These are phyloP conservation scores for Bolboschoenoplectus hybrid DNA, from an alignment of 202 grass and related monocot species.

Conservation along the genomic window DNA sequence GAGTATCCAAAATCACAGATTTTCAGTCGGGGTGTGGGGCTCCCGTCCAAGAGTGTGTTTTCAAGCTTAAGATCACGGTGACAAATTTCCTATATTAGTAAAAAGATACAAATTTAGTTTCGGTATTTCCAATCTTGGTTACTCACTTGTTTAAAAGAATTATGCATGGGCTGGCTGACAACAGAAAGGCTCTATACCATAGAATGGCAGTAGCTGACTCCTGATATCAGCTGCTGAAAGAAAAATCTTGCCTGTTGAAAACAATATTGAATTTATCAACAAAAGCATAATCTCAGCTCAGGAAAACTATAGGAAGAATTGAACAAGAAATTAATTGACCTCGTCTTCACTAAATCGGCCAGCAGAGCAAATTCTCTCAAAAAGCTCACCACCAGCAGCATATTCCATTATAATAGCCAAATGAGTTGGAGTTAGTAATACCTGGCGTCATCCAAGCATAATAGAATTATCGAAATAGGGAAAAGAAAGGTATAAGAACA, in stretches of 20 bases:
- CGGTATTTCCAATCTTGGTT: background rate
- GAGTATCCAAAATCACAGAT: constrained; percentile 99
- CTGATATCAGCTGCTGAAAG: constrained; percentile 93
- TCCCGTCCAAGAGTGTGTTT: constrained; percentile 93
- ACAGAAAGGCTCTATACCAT: constrained; percentile 49
- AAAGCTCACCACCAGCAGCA: constrained; percentile 89
- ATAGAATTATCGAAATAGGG: background rate
- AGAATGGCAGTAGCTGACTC: constrained; percentile 93
- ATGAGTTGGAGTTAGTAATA: constrained; percentile 72
- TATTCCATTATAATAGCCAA: constrained; percentile 97
- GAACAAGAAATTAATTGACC: constrained; percentile 41
- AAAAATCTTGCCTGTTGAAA: constrained; percentile 74
- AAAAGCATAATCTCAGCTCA: constrained; percentile 1
- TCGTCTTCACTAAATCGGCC: constrained; percentile 95
- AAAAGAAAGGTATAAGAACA: background rate
- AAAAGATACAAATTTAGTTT: background rate
- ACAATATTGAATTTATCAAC: constrained; percentile 11
- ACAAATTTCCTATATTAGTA: constrained; percentile 72
- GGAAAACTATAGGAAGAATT: constrained; percentile 11
- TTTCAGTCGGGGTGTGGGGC: constrained; percentile 76
- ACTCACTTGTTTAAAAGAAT: background rate
- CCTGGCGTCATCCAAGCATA: constrained; percentile 43
- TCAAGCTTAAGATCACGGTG: constrained; percentile 99
- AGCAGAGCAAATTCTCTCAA: constrained; percentile 74
- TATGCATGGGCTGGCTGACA: background rate